Evolutionary conservation across 2,329 filamentous ascomycete genomes (phyloP), one percentile per base, ranked within the genome.

Genomic region (Tolypocladium capitatum): DNA sequence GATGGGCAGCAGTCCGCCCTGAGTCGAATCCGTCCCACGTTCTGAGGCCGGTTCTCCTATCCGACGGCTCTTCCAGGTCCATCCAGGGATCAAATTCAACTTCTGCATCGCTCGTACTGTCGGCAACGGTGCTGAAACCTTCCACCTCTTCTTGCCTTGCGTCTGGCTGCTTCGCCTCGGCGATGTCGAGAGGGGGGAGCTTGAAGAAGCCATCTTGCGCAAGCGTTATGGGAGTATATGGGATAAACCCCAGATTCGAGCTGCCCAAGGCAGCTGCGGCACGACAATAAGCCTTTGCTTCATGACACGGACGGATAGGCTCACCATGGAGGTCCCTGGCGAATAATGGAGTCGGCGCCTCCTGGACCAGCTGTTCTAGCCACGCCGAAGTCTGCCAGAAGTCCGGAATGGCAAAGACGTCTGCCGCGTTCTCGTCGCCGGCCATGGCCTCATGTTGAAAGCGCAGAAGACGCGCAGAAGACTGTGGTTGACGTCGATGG

Each of bases 11-110:
- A 2, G 61, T 53, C 10, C 68, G 63, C 5, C 68, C 59, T 5
- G 67, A 58, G n/a, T 68, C 60, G 55, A 90, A 90, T 2, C 64
- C 67, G 53, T 88, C 81, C 86, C 86, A 92, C 1, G 81, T 83
- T 51, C 74, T 75, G 56, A 80, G 78, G 35, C 67, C 61, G 7
- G 71, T 64, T 5, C 51, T 45, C 5, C 60, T 59, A n/a, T 54
- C 46, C 2, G 55, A 44, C 10, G 58, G 51, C 13, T 64, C 57
- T 8, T 69, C 63, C 1, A 65, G 58, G 1, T 64, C 56, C 33
- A 72, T 61, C 79, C 80, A 83, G 1, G 73, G 43, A 42, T 67
- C 63, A 11, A 45, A 47, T 5, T 41, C 46, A 1, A 48, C 10
- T 10, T 53, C 55, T 8, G 42, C 16, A 14, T 55, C 47, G 6